Percentiles rank a stretch among this genome's conserved stretches.
Conservation (phyloP, 2,329 filamentous ascomycete genomes). For the Penicillium sp. region DNA sequence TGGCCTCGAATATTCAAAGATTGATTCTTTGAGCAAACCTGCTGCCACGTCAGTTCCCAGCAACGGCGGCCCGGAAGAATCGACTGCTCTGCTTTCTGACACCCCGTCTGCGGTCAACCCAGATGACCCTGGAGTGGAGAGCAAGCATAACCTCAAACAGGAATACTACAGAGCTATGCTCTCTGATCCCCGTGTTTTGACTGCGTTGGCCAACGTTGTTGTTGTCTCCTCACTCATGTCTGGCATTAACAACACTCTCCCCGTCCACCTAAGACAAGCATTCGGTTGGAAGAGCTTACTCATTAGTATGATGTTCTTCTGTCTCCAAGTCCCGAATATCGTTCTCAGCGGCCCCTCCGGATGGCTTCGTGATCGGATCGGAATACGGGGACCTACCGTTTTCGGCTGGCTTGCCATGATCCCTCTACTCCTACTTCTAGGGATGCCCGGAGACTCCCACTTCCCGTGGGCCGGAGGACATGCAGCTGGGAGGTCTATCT, state of each 20-base stretch:
- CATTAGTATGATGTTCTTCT: conserved; percentile 56
- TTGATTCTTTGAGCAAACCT: background rate
- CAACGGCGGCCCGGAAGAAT: background rate
- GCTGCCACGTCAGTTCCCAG: background rate
- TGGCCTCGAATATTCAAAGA: background rate
- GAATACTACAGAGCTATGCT: conserved; percentile 41
- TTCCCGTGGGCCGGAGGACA: conserved; percentile 25
- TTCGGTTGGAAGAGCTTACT: conserved; percentile 57
- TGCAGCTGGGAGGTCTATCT: conserved; percentile 21
- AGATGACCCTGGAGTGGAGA: background rate
- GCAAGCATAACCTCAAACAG: background rate
- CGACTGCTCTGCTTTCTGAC: conserved; percentile 2
- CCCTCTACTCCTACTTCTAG: conserved; percentile 25
- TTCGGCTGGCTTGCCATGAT: conserved; percentile 20
- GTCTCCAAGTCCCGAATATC: conserved; percentile 55
- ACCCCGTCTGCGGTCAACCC: background rate
- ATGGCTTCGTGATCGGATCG: conserved; percentile 35
- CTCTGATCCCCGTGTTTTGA: conserved; percentile 41
- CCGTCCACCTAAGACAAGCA: conserved; percentile 52
- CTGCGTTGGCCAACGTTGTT: conserved; percentile 43
- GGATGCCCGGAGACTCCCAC: conserved; percentile 22
- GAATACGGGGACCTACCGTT: conserved; percentile 19
- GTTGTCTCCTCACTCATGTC: conserved; percentile 51
- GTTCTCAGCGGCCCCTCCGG: conserved; percentile 60
- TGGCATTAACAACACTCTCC: conserved; percentile 55